Evolutionary conservation across 2,329 filamentous ascomycete species (phyloP).

Genomic region (Alternaria arborescens): DNA sequence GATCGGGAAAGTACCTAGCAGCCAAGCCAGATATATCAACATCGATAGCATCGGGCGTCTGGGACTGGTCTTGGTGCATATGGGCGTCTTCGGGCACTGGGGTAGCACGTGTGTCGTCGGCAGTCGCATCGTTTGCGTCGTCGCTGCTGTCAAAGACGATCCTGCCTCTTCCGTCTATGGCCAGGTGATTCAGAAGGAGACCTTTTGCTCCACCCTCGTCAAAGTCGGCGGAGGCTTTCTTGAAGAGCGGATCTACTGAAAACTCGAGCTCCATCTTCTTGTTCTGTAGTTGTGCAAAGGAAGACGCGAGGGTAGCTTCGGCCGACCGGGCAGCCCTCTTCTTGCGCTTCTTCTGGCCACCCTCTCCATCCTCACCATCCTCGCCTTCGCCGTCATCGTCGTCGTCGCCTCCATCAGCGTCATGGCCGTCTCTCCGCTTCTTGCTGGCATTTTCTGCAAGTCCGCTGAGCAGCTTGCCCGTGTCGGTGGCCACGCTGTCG

Average conservation of each 20-base stretch:
- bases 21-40: slow-evolving; percentile 82
- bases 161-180: slow-evolving; percentile 88
- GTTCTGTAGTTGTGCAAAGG: slow-evolving; percentile 85
- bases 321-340: slow-evolving; percentile 85
- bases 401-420: slow-evolving; percentile 48
- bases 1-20: slow-evolving; percentile 84
- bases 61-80: slow-evolving; percentile 47
- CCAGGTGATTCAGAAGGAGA: slow-evolving; percentile 91
- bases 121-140: slow-evolving; percentile 68
- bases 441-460: slow-evolving; percentile 83
- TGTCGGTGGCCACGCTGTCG: slow-evolving; percentile 97
- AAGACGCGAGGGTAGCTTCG: slow-evolving; percentile 90
- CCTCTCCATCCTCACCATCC: slow-evolving; percentile 66
- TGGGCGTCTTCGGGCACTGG: slow-evolving; percentile 53
- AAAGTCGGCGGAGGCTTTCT: slow-evolving; percentile 97
- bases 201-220: slow-evolving; percentile 98
- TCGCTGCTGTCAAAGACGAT: slow-evolving; percentile 99
- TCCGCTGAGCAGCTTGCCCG: slow-evolving; percentile 91
- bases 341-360: slow-evolving; percentile 68
- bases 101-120: slow-evolving; percentile 56
- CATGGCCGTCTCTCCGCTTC: slow-evolving; percentile 51
- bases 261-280: slow-evolving; percentile 99
- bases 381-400: slow-evolving; percentile 66
- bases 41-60: slow-evolving; percentile 67
- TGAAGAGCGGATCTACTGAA: slow-evolving; percentile 96